Conservation (phyloP, 192 early-diverging fungal genomes). For the Ramicandelaber brevisporus region DNA sequence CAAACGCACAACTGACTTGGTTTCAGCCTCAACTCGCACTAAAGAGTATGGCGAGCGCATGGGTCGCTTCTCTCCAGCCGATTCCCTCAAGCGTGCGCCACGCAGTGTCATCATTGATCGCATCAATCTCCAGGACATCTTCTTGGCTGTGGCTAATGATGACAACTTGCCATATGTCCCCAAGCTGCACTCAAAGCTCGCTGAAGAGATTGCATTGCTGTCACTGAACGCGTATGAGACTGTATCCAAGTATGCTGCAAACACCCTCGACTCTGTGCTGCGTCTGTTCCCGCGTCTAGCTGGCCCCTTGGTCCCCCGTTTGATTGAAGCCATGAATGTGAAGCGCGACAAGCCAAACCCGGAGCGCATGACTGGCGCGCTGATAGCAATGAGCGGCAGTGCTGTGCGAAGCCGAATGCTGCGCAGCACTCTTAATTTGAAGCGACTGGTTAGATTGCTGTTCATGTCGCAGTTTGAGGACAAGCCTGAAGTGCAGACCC, state of each 20-base stretch:
- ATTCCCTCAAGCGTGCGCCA: no score
- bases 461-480: constrained; percentile 19
- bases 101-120: no score
- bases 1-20: constrained; percentile 9
- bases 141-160: no score
- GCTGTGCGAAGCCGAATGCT: constrained; percentile 7
- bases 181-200: constrained; percentile 5
- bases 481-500: constrained; percentile 15
- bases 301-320: constrained; percentile 12
- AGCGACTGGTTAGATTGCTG: constrained; percentile 9
- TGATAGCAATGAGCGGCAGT: constrained; percentile 8
- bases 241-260: constrained; percentile 10
- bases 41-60: constrained; percentile 9
- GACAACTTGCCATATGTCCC: no score
- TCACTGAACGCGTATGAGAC: constrained; percentile 14
- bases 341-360: constrained; percentile 11
- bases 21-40: constrained; percentile 1
- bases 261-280: constrained; percentile 8
- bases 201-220: constrained; percentile 6
- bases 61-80: constrained; percentile 11
- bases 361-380: constrained; percentile 15
- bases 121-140: no score
- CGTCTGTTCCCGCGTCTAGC: constrained; percentile 8
- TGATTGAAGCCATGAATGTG: constrained; percentile 9
- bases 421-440: constrained; percentile 12